Conservation (phyloP, 2,329 filamentous ascomycete genomes). For the Colletotrichum melonis region DNA sequence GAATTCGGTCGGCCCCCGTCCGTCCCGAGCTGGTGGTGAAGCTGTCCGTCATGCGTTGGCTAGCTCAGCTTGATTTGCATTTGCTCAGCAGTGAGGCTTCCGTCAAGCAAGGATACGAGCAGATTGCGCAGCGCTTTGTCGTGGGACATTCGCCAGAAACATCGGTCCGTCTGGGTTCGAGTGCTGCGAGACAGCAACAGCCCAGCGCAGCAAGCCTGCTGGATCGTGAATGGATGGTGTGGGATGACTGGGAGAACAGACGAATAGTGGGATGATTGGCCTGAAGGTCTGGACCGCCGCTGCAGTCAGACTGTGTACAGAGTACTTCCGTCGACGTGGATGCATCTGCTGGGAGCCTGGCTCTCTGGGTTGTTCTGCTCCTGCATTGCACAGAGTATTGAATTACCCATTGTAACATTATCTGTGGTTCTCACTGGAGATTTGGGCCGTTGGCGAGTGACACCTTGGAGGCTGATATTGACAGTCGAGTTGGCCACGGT, state of each 20-base stretch:
- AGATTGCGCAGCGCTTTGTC: constrained; percentile 7
- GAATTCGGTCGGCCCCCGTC: background rate
- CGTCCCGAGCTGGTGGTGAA: background rate
- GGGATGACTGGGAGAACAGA: constrained; percentile 5
- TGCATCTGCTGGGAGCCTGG: background rate
- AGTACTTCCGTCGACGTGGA: background rate
- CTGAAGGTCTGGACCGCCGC: background rate
- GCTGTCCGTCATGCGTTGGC: background rate
- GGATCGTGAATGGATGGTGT: background rate
- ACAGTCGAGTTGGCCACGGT: background rate
- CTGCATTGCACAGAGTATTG: background rate
- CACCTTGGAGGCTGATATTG: background rate
- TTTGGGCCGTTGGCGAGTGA: constrained; percentile 1
- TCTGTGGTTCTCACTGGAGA: constrained; percentile 15
- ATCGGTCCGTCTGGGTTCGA: constrained; percentile 10
- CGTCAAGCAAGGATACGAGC: background rate
- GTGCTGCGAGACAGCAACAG: background rate
- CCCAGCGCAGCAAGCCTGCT: background rate
- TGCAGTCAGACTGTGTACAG: constrained; percentile 2
- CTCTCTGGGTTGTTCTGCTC: background rate
- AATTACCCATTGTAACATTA: constrained; percentile 11
- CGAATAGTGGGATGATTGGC: constrained; percentile 13
- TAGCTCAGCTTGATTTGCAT: background rate
- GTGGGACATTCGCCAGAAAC: background rate
- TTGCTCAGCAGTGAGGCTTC: background rate